phyloP scores from a whole-genome alignment of 306 rosid species.

The Castanopsis chinensis region DNA sequence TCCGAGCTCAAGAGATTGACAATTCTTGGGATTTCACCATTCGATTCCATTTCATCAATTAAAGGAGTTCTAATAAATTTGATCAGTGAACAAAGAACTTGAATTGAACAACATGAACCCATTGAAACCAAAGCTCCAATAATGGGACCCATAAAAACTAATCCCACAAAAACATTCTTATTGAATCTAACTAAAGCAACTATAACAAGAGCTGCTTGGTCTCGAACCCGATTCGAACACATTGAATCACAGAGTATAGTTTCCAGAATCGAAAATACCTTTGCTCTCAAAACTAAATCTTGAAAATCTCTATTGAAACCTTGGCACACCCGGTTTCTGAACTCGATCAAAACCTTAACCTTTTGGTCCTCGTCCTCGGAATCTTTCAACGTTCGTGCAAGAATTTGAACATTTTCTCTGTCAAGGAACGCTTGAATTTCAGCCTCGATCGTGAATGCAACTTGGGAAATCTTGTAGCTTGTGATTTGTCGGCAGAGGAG shows the following conservation, averaged over 20 bases:
- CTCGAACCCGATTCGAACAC: conserved; percentile 38
- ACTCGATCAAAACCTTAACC: conserved; percentile 24
- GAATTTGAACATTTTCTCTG: conserved; percentile 13
- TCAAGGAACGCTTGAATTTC: conserved; percentile 37
- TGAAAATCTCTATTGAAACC: conserved; percentile 52
- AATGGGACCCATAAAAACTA: conserved; percentile 68
- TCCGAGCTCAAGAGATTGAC: conserved; percentile 23
- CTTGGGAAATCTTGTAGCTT: conserved; percentile 30
- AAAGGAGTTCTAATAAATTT: conserved; percentile 43
- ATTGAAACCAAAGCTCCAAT: conserved; percentile 34
- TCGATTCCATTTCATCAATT: conserved; percentile 48
- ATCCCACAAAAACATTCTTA: conserved; percentile 65
- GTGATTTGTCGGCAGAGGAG: conserved; percentile 34
- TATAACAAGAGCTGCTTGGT: conserved; percentile 43
- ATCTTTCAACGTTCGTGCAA: conserved; percentile 24
- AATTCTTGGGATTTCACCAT: conserved; percentile 38
- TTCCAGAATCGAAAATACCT: conserved; percentile 43
- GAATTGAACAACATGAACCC: conserved; percentile 35
- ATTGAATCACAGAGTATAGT: conserved; percentile 21
- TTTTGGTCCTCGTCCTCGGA: conserved; percentile 18
- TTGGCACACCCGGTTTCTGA: conserved; percentile 32
- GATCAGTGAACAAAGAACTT: conserved; percentile 43
- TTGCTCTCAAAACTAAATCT: conserved; percentile 38
- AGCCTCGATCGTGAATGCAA: conserved; percentile 21
- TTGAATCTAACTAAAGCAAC: conserved; percentile 54